Evolutionary conservation across 352 stramenopile species (phyloP).

Genomic region (Phytopythium boreale): DNA sequence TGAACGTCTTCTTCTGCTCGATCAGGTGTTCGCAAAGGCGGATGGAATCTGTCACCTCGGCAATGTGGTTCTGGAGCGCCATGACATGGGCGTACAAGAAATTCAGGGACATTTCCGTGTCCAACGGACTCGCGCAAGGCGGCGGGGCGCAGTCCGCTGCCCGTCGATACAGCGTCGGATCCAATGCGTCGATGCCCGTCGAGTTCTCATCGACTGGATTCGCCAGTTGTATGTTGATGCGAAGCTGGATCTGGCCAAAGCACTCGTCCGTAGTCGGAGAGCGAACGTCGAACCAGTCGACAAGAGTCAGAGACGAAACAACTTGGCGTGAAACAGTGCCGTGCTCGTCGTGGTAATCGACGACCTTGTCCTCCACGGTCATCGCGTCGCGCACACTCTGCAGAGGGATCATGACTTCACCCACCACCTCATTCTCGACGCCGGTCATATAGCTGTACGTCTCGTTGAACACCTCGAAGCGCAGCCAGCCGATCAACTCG

Average conservation of each 20-base stretch:
- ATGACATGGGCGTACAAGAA: conserved; percentile 77
- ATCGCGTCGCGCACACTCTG: conserved; percentile 65
- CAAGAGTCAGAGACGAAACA: conserved; percentile 62
- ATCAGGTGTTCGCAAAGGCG: conserved; percentile 59
- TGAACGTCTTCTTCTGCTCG: conserved; percentile 78
- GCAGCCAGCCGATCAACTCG: conserved; percentile 57
- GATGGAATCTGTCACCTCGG: conserved; percentile 65
- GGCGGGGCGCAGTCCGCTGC: conserved; percentile 41
- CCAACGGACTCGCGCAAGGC: conserved; percentile 33
- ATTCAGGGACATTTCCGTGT: conserved; percentile 59
- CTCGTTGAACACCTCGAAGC: conserved; percentile 75
- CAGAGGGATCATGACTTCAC: conserved; percentile 68
- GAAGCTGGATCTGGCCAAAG: conserved; percentile 71
- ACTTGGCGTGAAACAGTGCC: conserved; percentile 20
- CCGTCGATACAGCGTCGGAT: conserved; percentile 22
- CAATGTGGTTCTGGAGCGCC: conserved; percentile 60
- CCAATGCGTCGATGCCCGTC: background rate
- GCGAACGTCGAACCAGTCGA: conserved; percentile 80
- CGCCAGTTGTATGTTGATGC: conserved; percentile 63
- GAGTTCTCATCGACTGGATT: conserved; percentile 35
- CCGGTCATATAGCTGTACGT: conserved; percentile 77
- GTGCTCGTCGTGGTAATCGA: conserved; percentile 25
- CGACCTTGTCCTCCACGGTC: conserved; percentile 52
- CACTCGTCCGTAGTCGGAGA: conserved; percentile 54
- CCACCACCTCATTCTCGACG: conserved; percentile 68